A percentile compares a stretch with the other conserved stretches of the same genome.
These are phyloP conservation scores for Blastocystis sp. DNA, from an alignment of 352 stramenopile species.

Conservation along the genomic window DNA sequence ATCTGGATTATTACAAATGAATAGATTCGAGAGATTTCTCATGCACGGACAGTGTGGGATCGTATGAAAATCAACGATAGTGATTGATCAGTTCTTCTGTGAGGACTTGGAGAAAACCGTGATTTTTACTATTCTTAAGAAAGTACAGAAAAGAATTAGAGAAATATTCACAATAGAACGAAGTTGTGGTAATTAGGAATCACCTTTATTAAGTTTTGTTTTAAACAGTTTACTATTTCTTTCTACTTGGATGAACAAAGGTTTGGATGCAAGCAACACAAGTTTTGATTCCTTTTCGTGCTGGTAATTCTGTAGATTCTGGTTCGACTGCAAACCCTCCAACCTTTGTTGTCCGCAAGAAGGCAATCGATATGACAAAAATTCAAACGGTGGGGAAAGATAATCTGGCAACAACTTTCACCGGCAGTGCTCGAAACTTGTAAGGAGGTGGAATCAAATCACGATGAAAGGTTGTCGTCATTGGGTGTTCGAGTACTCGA, in stretches of 20 bases:
- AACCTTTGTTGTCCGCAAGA: conserved; percentile 6
- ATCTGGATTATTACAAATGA: not conserved
- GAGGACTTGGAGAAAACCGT: not conserved
- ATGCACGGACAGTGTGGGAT: not conserved
- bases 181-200: not conserved
- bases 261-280: not conserved
- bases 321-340: not conserved
- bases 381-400: conserved; percentile 41
- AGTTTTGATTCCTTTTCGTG: not conserved
- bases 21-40: not conserved
- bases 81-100: not conserved
- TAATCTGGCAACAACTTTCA: conserved; percentile 32
- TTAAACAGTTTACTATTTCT: not conserved
- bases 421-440: not conserved
- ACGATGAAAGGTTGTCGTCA: not conserved
- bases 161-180: not conserved
- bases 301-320: not conserved
- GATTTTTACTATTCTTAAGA: not conserved
- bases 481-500: conserved; percentile 37
- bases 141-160: not conserved
- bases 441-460: not conserved
- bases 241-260: not conserved
- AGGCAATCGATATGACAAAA: conserved; percentile 36
- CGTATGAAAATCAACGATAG: not conserved
- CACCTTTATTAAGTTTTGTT: not conserved